A percentile compares a stretch with the other conserved stretches of the same genome.
Evolutionary conservation across 371 early-diverging fungal genomes (phyloP).

Genomic region (Dipsacomyces acuminosporus): DNA sequence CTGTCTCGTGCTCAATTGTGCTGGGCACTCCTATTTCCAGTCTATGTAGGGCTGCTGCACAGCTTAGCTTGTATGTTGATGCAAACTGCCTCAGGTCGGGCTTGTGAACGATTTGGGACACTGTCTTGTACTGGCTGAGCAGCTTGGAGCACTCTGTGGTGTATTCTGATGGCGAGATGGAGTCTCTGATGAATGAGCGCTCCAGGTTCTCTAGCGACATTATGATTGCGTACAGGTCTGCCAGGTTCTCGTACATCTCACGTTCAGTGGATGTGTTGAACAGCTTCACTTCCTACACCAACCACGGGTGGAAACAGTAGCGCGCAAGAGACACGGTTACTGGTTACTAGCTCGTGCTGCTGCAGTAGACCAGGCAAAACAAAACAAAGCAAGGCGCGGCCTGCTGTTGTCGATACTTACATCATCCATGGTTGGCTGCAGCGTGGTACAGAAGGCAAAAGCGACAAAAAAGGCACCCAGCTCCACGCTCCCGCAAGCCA

Average conservation of each 20-base stretch:
- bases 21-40: slow-evolving; percentile 46
- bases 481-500: too few species aligned
- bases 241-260: slow-evolving; percentile 87
- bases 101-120: slow-evolving; percentile 69
- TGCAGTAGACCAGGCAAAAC: too few species aligned
- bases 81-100: slow-evolving; percentile 71
- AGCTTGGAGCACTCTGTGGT: slow-evolving; percentile 85
- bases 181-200: slow-evolving; percentile 87
- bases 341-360: too few species aligned
- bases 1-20: slow-evolving; percentile 43
- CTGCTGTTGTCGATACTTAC: too few species aligned
- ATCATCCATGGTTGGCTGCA: too few species aligned
- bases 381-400: too few species aligned
- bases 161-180: slow-evolving; percentile 79
- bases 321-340: not conserved
- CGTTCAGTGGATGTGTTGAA: slow-evolving; percentile 77
- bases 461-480: too few species aligned
- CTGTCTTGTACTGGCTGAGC: slow-evolving; percentile 90
- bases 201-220: slow-evolving; percentile 88
- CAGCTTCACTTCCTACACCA: slow-evolving; percentile 61
- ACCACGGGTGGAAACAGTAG: not conserved
- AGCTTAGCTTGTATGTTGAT: slow-evolving; percentile 70
- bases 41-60: slow-evolving; percentile 41
- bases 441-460: too few species aligned
- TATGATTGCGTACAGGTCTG: slow-evolving; percentile 88